A percentile compares a stretch with the other conserved stretches of the same genome.
phyloP scores from a whole-genome alignment of 1,139 yeast species.

The Kodamaea alishanica region DNA sequence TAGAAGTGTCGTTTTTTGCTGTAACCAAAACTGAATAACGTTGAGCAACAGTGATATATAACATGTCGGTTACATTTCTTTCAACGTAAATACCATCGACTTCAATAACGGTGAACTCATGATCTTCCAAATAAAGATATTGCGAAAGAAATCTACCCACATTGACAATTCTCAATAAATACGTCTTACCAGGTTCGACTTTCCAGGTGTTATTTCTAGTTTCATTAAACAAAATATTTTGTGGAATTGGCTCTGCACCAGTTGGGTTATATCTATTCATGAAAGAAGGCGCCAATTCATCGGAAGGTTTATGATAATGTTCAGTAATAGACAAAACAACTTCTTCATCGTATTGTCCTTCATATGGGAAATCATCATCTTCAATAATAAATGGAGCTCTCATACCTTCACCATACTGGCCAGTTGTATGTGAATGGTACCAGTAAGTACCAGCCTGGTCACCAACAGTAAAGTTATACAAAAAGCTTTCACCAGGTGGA shows the following conservation, averaged over 20 bases:
- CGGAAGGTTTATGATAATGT: conserved; percentile 74
- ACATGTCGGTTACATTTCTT: conserved; percentile 52
- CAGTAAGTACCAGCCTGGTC: conserved; percentile 87
- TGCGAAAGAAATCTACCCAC: conserved; percentile 87
- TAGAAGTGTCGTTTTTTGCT: conserved; percentile 58
- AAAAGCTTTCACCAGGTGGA: conserved; percentile 64
- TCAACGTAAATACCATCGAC: conserved; percentile 79
- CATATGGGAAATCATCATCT: conserved; percentile 50
- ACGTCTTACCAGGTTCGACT: conserved; percentile 78
- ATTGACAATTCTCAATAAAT: conserved; percentile 72
- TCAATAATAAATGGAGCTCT: conserved; percentile 74
- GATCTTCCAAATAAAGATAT: conserved; percentile 81
- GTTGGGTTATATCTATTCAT: conserved; percentile 79
- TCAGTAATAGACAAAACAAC: conserved; percentile 65
- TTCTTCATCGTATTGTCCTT: conserved; percentile 65
- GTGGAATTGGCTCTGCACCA: conserved; percentile 96
- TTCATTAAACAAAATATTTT: conserved; percentile 72
- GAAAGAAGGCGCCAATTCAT: conserved; percentile 51
- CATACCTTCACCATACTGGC: conserved; percentile 90
- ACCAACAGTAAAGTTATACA: conserved; percentile 76
- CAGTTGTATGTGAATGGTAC: conserved; percentile 89
- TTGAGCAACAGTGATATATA: conserved; percentile 75
- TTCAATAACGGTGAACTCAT: conserved; percentile 75
- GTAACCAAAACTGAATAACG: conserved; percentile 69
- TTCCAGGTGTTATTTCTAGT: conserved; percentile 65